Evolutionary conservation across 192 early-diverging fungal species (phyloP), one percentile per base, ranked within the genome.

Genomic region (Chytriomyces hyalinus): DNA sequence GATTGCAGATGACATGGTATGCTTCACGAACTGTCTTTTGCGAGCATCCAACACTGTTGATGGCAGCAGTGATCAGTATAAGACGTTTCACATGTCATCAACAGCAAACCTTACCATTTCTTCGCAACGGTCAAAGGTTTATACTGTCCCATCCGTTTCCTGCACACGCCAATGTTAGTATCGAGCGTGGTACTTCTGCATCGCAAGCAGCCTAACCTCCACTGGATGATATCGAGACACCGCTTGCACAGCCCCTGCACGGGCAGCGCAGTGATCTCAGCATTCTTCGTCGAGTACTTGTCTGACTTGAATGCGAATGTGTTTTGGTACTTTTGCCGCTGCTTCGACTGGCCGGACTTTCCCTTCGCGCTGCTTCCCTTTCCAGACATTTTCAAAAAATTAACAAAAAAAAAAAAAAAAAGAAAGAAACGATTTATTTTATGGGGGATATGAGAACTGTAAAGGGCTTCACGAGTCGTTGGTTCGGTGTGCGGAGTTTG

Each of bases 61-160:
- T 6, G 47, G 6, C 24, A 26, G 24, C 24, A 70, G 65, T 36
- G 65, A 67, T 13, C 9, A 36, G 63, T 11, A 24, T 20, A 65
- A 65, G 63, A 11, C 13, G 47, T 69, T 69, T 10, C 11, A 57
- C n/a, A 15, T n/a, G 10, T n/a, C 51, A 15, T 57, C 51, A 1
- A 15, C n/a, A 53, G 7, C 46, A 28, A 26, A 22, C 46, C 78
- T 80, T 81, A 93, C 93, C 94, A 99, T 77, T 92, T 95, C 82
- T 96, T 96, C 67, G 93, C 88, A 26, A 87, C 87, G 24, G 95
- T 95, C 78, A 99, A 88, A 48, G 96, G 94, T 88, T 98, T 99
- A 87, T 99, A 99, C 84, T 98, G 96, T 80, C 92, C 92, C 87
- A 94, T 95, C 82, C 94, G 92, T 82, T 99, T 97, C 65, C 93